Conservation (phyloP, 345 rosid species). For the Anacardium occidentale region DNA sequence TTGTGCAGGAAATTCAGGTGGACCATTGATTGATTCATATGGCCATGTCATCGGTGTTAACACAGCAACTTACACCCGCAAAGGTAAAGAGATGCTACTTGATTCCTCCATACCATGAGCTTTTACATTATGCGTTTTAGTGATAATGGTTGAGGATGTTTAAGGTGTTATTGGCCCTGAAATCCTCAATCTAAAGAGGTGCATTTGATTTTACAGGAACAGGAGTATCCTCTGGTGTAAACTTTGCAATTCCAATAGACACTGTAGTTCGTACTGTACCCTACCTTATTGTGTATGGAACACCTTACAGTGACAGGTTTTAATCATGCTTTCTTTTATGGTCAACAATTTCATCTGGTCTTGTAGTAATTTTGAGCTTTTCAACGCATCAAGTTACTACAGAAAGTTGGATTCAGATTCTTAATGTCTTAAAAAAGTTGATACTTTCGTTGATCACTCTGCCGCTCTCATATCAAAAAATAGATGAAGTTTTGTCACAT, state of each 20-base stretch:
- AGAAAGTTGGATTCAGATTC: background rate
- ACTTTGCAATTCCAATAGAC: conserved; percentile 81
- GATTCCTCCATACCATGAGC: background rate
- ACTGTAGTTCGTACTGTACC: conserved; percentile 69
- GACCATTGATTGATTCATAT: conserved; percentile 70
- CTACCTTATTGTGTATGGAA: conserved; percentile 77
- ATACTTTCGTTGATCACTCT: too few relatives aligned
- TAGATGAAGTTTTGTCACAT: background rate
- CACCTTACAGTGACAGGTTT: conserved; percentile 74
- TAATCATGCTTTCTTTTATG: conserved; percentile 27
- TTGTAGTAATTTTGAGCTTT: too few relatives aligned
- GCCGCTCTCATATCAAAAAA: too few relatives aligned
- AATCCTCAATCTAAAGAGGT: background rate
- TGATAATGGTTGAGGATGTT: background rate
- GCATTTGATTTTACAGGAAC: conserved; percentile 42
- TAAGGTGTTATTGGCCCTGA: background rate
- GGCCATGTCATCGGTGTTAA: conserved; percentile 90
- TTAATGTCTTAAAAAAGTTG: background rate
- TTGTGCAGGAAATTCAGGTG: conserved; percentile 69
- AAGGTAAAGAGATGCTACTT: conserved; percentile 40
- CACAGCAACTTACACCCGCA: conserved; percentile 83
- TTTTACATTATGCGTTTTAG: background rate
- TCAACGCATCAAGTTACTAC: background rate
- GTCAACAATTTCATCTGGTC: background rate
- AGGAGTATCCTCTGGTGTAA: conserved; percentile 78